Evolutionary conservation across 2,329 filamentous ascomycete genomes (phyloP).

Genomic region (Pseudogymnoascus sp.): DNA sequence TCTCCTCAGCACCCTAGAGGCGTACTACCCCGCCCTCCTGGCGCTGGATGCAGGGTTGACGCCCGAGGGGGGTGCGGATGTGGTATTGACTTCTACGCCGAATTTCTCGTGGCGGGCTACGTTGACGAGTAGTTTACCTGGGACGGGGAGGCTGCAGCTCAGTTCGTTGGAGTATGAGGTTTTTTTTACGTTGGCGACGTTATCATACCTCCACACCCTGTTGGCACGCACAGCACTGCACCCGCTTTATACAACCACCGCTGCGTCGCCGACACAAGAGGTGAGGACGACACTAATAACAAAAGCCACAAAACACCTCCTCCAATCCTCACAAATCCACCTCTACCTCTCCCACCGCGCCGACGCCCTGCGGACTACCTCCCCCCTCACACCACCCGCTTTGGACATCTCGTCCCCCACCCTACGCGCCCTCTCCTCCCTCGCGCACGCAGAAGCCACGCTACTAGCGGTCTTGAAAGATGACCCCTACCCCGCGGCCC

Average conservation of each 20-base stretch:
- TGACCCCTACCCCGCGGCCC: constrained; percentile 78
- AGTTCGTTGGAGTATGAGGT: constrained; percentile 71
- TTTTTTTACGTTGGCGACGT: constrained; percentile 65
- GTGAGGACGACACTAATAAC: constrained; percentile 63
- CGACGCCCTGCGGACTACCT: constrained; percentile 31
- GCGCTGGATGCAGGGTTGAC: constrained; percentile 51
- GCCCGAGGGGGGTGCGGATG: too few species aligned
- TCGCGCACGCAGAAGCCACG: constrained; percentile 81
- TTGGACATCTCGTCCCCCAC: constrained; percentile 45
- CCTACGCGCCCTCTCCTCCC: constrained; percentile 47
- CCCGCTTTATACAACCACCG: constrained; percentile 59
- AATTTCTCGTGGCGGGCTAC: constrained; percentile 74
- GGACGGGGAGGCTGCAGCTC: too few species aligned
- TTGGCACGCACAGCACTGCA: constrained; percentile 65
- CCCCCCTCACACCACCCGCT: constrained; percentile 33
- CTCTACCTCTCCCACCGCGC: constrained; percentile 56
- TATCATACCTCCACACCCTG: constrained; percentile 66
- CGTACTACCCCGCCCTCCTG: constrained; percentile 77
- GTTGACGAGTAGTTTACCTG: too few species aligned
- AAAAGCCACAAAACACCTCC: constrained; percentile 65
- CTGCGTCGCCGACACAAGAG: constrained; percentile 51
- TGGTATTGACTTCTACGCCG: too few species aligned
- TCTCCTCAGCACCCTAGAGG: constrained; percentile 59
- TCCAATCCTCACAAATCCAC: constrained; percentile 72
- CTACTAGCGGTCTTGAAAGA: constrained; percentile 86